Percentiles rank a stretch among this genome's conserved stretches.
These are phyloP conservation scores for Agaricus subrufescens DNA, from an alignment of 768 basidiomycete genomes.

Conservation along the genomic window DNA sequence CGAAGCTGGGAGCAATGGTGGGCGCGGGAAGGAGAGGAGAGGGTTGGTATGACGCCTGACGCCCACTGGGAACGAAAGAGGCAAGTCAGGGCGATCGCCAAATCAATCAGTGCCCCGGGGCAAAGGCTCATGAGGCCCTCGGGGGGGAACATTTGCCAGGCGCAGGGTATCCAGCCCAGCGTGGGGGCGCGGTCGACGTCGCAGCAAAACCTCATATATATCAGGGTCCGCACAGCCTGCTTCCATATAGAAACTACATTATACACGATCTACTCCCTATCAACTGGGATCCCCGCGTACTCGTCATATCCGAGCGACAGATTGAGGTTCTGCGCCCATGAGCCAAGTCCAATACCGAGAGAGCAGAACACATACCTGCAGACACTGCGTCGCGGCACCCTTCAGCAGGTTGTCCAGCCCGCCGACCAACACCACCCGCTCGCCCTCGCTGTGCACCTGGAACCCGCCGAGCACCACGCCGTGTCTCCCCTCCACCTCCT, in stretches of 20 bases:
- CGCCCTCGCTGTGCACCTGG: constrained; percentile 86
- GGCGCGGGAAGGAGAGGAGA: not conserved
- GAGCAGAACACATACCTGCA: constrained; percentile 59
- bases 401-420: constrained; percentile 96
- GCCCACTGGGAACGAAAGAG: not conserved
- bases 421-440: constrained; percentile 92
- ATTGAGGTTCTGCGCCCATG: constrained; percentile 71
- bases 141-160: too few species aligned
- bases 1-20: not conserved
- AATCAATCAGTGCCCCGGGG: too few species aligned
- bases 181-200: too few species aligned
- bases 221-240: too few species aligned
- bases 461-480: constrained; percentile 91
- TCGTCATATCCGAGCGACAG: constrained; percentile 86
- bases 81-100: too few species aligned
- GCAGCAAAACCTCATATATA: too few species aligned
- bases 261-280: not conserved
- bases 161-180: too few species aligned
- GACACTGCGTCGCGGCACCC: constrained; percentile 97
- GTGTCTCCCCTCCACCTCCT: constrained; percentile 77
- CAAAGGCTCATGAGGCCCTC: too few species aligned
- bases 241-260: not conserved
- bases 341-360: not conserved
- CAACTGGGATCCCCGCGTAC: constrained; percentile 65
- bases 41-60: not conserved